Evolutionary conservation across 768 basidiomycete genomes (phyloP).

Genomic region (Kwoniella mangroviensis): DNA sequence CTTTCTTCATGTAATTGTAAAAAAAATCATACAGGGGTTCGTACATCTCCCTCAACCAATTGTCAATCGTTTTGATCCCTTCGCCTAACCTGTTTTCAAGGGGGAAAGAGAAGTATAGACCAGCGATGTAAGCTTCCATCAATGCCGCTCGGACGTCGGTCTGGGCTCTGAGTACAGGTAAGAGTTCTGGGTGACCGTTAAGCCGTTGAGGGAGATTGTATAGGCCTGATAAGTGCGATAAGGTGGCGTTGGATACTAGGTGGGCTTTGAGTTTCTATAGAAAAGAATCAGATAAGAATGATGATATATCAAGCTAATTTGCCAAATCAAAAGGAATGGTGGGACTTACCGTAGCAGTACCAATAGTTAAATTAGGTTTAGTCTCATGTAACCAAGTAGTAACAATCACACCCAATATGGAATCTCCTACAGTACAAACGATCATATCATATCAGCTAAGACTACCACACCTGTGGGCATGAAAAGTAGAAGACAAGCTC

Average conservation of each 20-base stretch:
- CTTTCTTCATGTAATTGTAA: constrained; percentile 47
- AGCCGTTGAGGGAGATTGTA: constrained; percentile 50
- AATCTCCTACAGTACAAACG: constrained; percentile 24
- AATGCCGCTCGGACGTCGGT: constrained; percentile 52
- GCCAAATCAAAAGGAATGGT: neutral
- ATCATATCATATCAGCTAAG: neutral
- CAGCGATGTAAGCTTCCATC: constrained; percentile 54
- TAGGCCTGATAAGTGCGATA: constrained; percentile 50
- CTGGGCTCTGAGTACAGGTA: constrained; percentile 33
- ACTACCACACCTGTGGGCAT: too few relatives aligned
- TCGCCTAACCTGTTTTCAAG: constrained; percentile 23
- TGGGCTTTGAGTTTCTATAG: constrained; percentile 55
- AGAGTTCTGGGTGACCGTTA: constrained; percentile 33
- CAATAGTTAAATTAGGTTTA: constrained; percentile 47
- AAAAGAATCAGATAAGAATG: constrained; percentile 1
- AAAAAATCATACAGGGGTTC: constrained; percentile 52
- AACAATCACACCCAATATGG: constrained; percentile 50
- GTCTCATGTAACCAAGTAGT: constrained; percentile 53
- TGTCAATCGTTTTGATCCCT: constrained; percentile 39
- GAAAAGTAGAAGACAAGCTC: neutral
- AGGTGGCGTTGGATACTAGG: constrained; percentile 51
- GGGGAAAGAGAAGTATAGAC: constrained; percentile 47
- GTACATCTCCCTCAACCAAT: constrained; percentile 54
- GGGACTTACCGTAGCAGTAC: constrained; percentile 45
- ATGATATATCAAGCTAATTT: neutral